Base-by-base conservation (phyloP, 305 asterid genomes). In the Solanum hybrid region DNA sequence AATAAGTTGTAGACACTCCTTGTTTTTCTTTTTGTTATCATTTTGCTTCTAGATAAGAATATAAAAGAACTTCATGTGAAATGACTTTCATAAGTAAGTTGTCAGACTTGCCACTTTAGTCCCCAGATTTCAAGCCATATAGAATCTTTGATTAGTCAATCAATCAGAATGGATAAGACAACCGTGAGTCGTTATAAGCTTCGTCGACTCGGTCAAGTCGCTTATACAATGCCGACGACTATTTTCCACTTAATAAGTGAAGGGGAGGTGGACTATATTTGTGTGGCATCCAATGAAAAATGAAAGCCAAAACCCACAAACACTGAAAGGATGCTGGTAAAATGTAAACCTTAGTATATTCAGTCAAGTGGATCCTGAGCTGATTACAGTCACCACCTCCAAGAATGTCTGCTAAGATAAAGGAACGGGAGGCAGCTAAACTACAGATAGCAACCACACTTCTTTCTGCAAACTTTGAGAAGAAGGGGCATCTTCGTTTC, bases 291-390 rank as follows among this genome's bases (percentile, higher is more conserved):
- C 11, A 82, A 81, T 8, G 24, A 17, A 42, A 40, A 40, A 14
- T 42, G 86, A 82, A 82, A 42, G 87, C 72, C 36, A 82, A 81
- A 82, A 42, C 36, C 87, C 72, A 15, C 38, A 29, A 45, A 51
- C 36, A 82, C 73, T 82, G 73, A 82, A 2, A 34, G 87, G 81
- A 75, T 76, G 86, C 87, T 82, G 87, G 12, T 17, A 82, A 82
- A 78, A 29, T 29, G 40, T 40, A 26, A 90, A 96, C 99, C 98
- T 97, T 94, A 60, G 97, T 91, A 89, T 92, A 92, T 92, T 94
- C 94, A 78, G 99, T 94, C 89, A 97, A 91, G 36, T 95, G 98
- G 89, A 96, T 90, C 92, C 91, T 92, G 89, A 93, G 94, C 88
- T 79, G 92, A 88, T 86, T 90, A 90, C 88, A 89, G 92, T 91